Conservation (phyloP, 1,139 yeast genomes). For the Candida gigantensis region DNA sequence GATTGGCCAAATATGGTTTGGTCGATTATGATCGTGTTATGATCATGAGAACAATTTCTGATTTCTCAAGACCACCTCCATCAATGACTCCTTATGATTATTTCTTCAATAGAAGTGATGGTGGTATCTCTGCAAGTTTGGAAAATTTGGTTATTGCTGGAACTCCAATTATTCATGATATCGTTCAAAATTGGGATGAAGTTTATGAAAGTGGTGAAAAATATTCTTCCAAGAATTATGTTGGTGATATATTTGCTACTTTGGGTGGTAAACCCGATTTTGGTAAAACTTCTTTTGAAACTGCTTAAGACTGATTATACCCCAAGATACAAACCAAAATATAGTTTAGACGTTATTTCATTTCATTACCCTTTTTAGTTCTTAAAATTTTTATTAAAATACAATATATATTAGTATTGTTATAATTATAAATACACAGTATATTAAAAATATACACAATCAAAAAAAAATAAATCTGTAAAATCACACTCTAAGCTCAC, state of each 20-base stretch:
- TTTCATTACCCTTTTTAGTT: no score
- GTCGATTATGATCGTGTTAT: conserved; percentile 60
- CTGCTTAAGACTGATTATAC: conserved; percentile 17
- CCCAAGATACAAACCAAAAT: no score
- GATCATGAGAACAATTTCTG: conserved; percentile 64
- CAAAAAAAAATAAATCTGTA: no score
- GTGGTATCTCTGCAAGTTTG: conserved; percentile 53
- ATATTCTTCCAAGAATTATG: conserved; percentile 50
- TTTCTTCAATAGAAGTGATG: conserved; percentile 52
- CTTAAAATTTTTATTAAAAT: no score
- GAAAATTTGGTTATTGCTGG: conserved; percentile 58
- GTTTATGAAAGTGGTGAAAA: conserved; percentile 39
- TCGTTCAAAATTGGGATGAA: conserved; percentile 53
- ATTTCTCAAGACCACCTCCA: conserved; percentile 60
- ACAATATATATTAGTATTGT: no score
- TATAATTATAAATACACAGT: no score
- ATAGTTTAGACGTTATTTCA: no score
- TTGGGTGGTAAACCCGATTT: conserved; percentile 42
- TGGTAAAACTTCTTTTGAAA: conserved; percentile 23
- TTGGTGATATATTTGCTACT: conserved; percentile 61
- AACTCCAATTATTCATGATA: conserved; percentile 54
- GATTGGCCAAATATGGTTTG: conserved; percentile 56
- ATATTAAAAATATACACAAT: no score
- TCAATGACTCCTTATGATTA: conserved; percentile 47
- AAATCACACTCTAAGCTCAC: no score